Percentiles rank a stretch among this genome's conserved stretches.
Conservation (phyloP, 306 rosid species). For the Oemleria cerasiformis region DNA sequence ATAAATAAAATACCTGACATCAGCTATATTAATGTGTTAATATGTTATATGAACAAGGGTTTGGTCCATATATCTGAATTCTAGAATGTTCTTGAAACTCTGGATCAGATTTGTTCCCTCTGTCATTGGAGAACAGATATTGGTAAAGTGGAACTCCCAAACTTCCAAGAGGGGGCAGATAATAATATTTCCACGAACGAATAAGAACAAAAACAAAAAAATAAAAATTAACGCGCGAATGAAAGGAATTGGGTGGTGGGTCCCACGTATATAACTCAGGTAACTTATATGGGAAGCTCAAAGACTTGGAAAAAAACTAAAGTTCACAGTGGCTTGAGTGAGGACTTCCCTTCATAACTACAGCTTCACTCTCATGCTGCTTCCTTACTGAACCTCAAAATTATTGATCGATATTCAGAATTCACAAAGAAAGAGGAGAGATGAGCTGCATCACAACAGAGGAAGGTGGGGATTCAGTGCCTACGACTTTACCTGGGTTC, state of each 20-base stretch:
- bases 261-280: not conserved
- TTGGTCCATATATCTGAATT: not conserved
- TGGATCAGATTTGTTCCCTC: no score
- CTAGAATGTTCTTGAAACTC: no score
- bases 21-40: no score
- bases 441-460: not conserved
- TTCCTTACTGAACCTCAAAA: not conserved
- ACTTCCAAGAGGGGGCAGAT: not conserved
- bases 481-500: slow-evolving; percentile 22
- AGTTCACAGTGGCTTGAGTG: no score
- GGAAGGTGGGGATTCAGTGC: not conserved
- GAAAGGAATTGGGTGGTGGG: not conserved
- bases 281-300: not conserved
- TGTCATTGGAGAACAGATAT: not conserved
- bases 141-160: not conserved
- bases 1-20: no score
- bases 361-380: not conserved
- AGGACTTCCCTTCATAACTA: not conserved
- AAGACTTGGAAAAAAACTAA: not conserved
- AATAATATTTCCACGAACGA: not conserved
- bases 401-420: not conserved
- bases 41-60: not conserved
- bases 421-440: not conserved
- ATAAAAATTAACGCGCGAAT: not conserved
- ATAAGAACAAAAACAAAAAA: not conserved